These are phyloP conservation scores for Mycena vitilis DNA, from an alignment of 768 basidiomycete genomes.

Conservation along the genomic window DNA sequence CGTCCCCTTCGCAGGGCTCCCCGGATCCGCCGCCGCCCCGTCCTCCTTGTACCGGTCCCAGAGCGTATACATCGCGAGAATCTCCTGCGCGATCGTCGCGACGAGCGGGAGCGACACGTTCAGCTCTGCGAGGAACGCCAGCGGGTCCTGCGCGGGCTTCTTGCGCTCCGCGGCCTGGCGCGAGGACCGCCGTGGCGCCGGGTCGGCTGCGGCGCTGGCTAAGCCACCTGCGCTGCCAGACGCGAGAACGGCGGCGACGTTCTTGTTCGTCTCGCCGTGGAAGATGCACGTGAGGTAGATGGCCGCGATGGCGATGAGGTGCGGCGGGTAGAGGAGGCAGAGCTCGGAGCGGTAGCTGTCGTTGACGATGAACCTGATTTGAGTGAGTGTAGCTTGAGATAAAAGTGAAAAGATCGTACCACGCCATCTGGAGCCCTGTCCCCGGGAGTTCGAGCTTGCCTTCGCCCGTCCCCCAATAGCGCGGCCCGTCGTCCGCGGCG, in stretches of 20 bases:
- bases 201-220: conserved; percentile 37
- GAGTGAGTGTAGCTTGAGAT: neutral
- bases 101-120: conserved; percentile 87
- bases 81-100: conserved; percentile 90
- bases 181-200: conserved; percentile 66
- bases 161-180: conserved; percentile 55
- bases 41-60: conserved; percentile 90
- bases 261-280: conserved; percentile 66
- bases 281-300: conserved; percentile 90
- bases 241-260: conserved; percentile 53
- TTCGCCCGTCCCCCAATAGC: conserved; percentile 86
- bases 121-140: conserved; percentile 86
- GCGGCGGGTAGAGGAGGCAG: conserved; percentile 96
- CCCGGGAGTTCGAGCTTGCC: conserved; percentile 83
- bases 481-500: conserved; percentile 61
- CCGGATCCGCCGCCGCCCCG: conserved; percentile 48
- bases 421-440: conserved; percentile 88
- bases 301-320: conserved; percentile 92
- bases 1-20: conserved; percentile 34
- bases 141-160: conserved; percentile 69
- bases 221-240: conserved; percentile 36
- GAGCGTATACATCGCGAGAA: conserved; percentile 87
- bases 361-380: conserved; percentile 85
- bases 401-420: conserved; percentile 60
- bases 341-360: conserved; percentile 95